Evolutionary conservation across 1,284 basidiomycete genomes (phyloP).

Genomic region (Fomitiporia mediterranea): DNA sequence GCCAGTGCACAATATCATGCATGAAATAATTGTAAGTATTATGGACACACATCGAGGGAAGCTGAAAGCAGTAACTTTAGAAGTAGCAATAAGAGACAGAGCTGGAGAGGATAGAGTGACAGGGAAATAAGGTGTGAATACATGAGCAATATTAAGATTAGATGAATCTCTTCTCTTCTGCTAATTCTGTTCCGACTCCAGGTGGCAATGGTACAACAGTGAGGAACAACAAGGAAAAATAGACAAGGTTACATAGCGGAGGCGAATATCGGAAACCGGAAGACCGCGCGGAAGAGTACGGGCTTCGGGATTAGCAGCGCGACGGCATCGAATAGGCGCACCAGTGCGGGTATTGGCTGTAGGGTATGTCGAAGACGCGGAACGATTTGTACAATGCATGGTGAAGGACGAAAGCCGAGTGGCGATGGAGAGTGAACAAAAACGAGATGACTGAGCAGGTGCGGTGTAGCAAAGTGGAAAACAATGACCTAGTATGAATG

Average conservation of each 20-base stretch:
- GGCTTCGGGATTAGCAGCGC: not conserved
- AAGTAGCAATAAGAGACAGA: not conserved
- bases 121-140: not conserved
- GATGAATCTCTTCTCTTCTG: not conserved
- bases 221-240: not conserved
- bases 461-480: not conserved
- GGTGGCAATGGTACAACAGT: slow-evolving; percentile 1
- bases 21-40: not conserved
- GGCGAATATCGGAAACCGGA: not conserved
- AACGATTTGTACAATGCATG: not conserved
- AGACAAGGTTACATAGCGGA: not conserved
- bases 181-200: not conserved
- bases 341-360: slow-evolving; percentile 11
- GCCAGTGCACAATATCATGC: not conserved
- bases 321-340: not conserved
- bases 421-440: not conserved
- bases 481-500: slow-evolving; percentile 15
- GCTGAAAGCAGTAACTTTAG: not conserved
- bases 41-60: not conserved
- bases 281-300: not conserved
- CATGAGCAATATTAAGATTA: not conserved
- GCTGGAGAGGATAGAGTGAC: not conserved
- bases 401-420: not conserved
- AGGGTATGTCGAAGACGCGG: slow-evolving; percentile 7
- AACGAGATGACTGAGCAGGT: slow-evolving; percentile 1